Base-by-base conservation (phyloP, 371 early-diverging fungal genomes). In the Mortierella sp. region DNA sequence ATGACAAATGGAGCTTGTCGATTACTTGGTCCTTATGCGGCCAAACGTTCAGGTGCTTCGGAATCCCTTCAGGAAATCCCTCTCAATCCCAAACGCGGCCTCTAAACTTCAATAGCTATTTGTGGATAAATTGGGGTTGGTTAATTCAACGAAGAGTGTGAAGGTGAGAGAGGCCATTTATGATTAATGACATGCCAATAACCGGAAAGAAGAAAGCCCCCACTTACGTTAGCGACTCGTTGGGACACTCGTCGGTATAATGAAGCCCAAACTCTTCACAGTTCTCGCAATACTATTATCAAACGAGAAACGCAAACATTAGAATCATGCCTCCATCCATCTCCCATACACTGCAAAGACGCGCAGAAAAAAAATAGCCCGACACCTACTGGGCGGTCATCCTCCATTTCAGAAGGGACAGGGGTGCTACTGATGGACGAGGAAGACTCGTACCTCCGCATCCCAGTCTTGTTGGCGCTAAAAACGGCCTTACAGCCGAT, bases 221-320 rank as follows among this genome's bases (percentile, higher is more conserved):
- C 19, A 81, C 85, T 0, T 78, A 85, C 85, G 85, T 86, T 55
- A 79, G 34, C 16, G 82, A 79, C 71, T 92, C 92, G 75, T 93
- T 91, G 46, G 94, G 95, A 80, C 95, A 95, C 53, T 92, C 91
- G 37, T 92, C 90, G 0, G 95, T 94, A 72, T 91, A 88, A 72
- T 95, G 95, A 9, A 79, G 79, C 37, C 89, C 91, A 89, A 91
- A 93, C 53, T 89, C 89, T 79, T 95, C 94, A 82, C 95, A 95
- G 78, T 95, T 94, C 69, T 93, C 93, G 80, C 95, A 95, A 75
- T 93, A 95, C 89, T 92, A 88, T 44, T 2, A 16, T n/a, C 3
- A 69, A 5, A 8, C 21, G n/a, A 53, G 50, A 28, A 75, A 71
- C 75, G 53, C 37, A 64, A 51, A 19, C 40, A 13, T 50, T 50